Percentiles rank a stretch among this genome's conserved stretches.
Conservation (phyloP, 768 basidiomycete genomes). For the Auriculariales sp. region DNA sequence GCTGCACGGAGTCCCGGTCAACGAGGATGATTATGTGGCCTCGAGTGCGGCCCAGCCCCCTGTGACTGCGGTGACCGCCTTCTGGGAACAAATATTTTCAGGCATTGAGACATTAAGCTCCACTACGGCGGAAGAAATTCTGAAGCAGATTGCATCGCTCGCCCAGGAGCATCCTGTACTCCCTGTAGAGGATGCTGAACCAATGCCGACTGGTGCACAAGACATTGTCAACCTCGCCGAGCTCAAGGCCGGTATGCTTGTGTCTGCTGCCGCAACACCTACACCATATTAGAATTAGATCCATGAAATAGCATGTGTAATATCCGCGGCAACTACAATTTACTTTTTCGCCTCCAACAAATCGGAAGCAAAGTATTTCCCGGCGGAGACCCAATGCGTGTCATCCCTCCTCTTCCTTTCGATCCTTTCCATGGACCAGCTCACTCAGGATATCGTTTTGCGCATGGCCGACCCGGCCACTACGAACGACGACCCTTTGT, state of each 20-base stretch:
- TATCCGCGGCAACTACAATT: neutral
- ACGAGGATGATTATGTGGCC: slow-evolving; percentile 36
- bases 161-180: slow-evolving; percentile 36
- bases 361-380: no score
- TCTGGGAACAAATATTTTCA: slow-evolving; percentile 37
- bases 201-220: neutral
- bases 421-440: no score
- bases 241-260: neutral
- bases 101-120: slow-evolving; percentile 15
- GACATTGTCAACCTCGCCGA: neutral
- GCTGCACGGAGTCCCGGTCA: slow-evolving; percentile 31
- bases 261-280: neutral
- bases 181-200: slow-evolving; percentile 2
- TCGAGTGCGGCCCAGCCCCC: slow-evolving; percentile 40
- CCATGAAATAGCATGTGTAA: neutral
- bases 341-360: neutral
- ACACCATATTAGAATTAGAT: neutral
- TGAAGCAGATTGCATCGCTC: slow-evolving; percentile 42
- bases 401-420: no score
- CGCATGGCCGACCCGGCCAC: neutral
- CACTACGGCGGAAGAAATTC: slow-evolving; percentile 29
- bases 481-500: slow-evolving; percentile 19
- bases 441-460: neutral
- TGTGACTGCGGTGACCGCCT: slow-evolving; percentile 42
- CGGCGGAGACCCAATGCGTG: no score